A percentile compares a stretch with the other conserved stretches of the same genome.
phyloP scores from a whole-genome alignment of 345 rosid species.

The Eucalyptus victrix region DNA sequence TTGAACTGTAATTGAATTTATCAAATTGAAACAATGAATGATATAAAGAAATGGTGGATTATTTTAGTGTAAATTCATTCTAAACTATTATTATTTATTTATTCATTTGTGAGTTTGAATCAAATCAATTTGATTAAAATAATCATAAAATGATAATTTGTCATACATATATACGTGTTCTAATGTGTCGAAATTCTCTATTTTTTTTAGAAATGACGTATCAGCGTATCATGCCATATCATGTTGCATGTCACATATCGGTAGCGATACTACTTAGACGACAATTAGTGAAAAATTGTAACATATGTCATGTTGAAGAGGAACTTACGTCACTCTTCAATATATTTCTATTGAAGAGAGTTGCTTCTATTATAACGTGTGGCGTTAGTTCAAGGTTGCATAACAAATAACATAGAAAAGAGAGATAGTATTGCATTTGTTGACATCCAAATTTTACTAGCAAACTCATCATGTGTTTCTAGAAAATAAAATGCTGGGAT shows the following conservation, averaged over 20 bases:
- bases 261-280: rapidly evolving
- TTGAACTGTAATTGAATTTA: too few species aligned
- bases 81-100: too few species aligned
- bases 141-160: too few species aligned
- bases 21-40: too few species aligned
- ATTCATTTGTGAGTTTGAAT: too few species aligned
- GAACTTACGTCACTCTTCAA: not conserved
- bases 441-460: not conserved
- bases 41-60: too few species aligned
- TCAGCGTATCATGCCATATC: rapidly evolving
- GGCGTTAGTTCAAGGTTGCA: not conserved
- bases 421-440: not conserved
- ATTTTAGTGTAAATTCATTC: too few species aligned
- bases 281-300: not conserved
- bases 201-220: rapidly evolving
- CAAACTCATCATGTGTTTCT: not conserved
- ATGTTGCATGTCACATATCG: rapidly evolving
- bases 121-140: too few species aligned
- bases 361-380: not conserved
- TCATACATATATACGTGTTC: rapidly evolving
- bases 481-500: not conserved
- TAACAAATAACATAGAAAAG: not conserved
- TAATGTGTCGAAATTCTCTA: rapidly evolving
- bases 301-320: not conserved
- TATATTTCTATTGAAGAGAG: not conserved